phyloP scores from a whole-genome alignment of 352 stramenopile species.

The Pythium dissotocum region DNA sequence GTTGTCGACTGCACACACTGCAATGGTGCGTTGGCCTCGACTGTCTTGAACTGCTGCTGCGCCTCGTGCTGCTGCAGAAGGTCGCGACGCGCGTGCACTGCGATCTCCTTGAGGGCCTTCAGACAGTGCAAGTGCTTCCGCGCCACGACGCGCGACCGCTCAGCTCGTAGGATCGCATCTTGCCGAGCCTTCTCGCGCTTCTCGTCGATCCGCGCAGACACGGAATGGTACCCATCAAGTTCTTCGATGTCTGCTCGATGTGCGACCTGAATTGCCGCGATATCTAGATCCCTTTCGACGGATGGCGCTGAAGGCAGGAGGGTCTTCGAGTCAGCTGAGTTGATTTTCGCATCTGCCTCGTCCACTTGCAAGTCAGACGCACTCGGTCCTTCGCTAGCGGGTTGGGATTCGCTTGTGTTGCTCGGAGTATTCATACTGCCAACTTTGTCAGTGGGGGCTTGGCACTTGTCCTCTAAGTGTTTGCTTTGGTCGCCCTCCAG shows the following conservation, averaged over 20 bases:
- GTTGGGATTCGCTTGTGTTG: too few species aligned
- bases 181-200: slow-evolving; percentile 28
- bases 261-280: neutral
- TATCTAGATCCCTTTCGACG: neutral
- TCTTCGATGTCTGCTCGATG: neutral
- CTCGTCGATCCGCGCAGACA: slow-evolving; percentile 14
- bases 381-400: neutral
- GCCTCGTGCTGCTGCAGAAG: slow-evolving; percentile 31
- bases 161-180: slow-evolving; percentile 41
- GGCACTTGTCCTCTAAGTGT: neutral
- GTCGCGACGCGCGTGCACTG: slow-evolving; percentile 33
- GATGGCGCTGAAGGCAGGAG: neutral
- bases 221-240: slow-evolving; percentile 19
- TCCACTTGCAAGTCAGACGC: neutral
- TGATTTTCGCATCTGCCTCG: neutral
- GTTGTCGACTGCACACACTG: neutral
- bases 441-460: neutral
- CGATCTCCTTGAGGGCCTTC: slow-evolving; percentile 49
- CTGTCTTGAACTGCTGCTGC: neutral
- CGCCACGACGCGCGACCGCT: slow-evolving; percentile 46
- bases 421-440: neutral
- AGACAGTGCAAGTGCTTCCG: slow-evolving; percentile 54
- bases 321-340: neutral
- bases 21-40: neutral
- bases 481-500: neutral